Evolutionary conservation across 1,284 basidiomycete genomes (phyloP).

Genomic region (Microbotryum silenes-acaulis): DNA sequence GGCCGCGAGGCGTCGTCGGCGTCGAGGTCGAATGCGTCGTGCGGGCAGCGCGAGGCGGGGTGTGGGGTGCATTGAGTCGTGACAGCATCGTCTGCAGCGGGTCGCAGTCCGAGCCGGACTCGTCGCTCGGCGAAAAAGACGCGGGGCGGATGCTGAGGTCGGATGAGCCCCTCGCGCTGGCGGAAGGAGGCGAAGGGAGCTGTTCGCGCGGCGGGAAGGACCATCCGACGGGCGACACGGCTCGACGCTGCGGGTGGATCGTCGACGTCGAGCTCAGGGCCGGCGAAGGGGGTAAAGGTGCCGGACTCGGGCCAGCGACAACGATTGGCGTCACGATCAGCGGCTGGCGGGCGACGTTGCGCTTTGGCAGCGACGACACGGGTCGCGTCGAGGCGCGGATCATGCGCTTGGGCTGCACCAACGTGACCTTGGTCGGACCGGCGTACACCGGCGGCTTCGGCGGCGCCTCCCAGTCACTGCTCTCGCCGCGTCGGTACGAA

Average conservation of each 20-base stretch:
- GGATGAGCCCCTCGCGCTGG: constrained; percentile 1
- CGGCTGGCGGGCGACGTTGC: background rate
- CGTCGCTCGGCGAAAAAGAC: background rate
- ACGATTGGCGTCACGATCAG: background rate
- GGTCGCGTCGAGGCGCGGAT: constrained; percentile 14
- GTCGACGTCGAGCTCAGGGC: constrained; percentile 3
- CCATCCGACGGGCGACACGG: background rate
- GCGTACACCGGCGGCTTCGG: constrained; percentile 1
- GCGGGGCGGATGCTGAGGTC: background rate
- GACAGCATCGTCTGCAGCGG: constrained; percentile 21
- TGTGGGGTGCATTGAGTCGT: constrained; percentile 24
- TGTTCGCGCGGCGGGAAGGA: constrained; percentile 3
- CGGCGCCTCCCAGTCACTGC: background rate
- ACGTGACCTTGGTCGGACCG: constrained; percentile 16
- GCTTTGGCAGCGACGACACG: constrained; percentile 11
- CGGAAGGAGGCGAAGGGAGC: constrained; percentile 12
- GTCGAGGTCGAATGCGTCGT: background rate
- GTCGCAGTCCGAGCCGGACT: constrained; percentile 24
- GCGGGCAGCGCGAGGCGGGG: constrained; percentile 8
- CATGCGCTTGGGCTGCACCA: constrained; percentile 22
- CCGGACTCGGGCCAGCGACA: constrained; percentile 1
- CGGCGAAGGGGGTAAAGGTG: background rate
- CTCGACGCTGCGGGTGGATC: constrained; percentile 2
- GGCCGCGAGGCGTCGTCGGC: background rate
- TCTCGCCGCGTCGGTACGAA: background rate